These are phyloP conservation scores for Cryptococcus wingfieldii DNA, from an alignment of 1,284 basidiomycete species.

Conservation along the genomic window DNA sequence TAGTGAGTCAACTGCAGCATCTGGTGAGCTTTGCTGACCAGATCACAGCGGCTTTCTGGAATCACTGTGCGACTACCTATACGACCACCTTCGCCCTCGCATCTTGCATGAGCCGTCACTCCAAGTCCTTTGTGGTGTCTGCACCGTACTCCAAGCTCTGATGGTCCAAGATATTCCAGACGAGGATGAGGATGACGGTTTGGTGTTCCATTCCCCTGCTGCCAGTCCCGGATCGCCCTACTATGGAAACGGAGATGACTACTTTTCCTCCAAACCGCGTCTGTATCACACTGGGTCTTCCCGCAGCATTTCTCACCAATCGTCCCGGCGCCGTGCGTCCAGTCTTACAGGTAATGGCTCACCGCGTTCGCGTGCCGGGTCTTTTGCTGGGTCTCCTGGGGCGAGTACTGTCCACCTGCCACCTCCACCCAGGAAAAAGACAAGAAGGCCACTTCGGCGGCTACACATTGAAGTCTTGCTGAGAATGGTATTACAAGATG, in stretches of 20 bases:
- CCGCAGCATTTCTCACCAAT: slow-evolving; percentile 1
- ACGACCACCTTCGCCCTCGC: slow-evolving; percentile 85
- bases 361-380: background rate
- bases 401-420: background rate
- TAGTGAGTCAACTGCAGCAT: slow-evolving; percentile 60
- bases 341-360: background rate
- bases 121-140: slow-evolving; percentile 81
- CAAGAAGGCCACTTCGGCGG: slow-evolving; percentile 51
- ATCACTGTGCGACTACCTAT: slow-evolving; percentile 82
- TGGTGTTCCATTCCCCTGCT: slow-evolving; percentile 17
- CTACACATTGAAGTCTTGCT: slow-evolving; percentile 69
- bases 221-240: slow-evolving; percentile 19
- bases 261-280: slow-evolving; percentile 34
- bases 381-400: slow-evolving; percentile 1
- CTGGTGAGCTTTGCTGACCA: background rate
- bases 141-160: slow-evolving; percentile 84
- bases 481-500: slow-evolving; percentile 85
- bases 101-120: slow-evolving; percentile 86
- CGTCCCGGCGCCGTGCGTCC: background rate
- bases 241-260: slow-evolving; percentile 7
- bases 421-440: background rate
- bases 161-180: slow-evolving; percentile 71
- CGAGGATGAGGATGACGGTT: slow-evolving; percentile 25
- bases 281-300: slow-evolving; percentile 8
- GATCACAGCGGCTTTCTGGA: slow-evolving; percentile 71